Percentiles rank a stretch among this genome's conserved stretches.
phyloP scores from a whole-genome alignment of 306 rosid species.

The Datisca glomerata region DNA sequence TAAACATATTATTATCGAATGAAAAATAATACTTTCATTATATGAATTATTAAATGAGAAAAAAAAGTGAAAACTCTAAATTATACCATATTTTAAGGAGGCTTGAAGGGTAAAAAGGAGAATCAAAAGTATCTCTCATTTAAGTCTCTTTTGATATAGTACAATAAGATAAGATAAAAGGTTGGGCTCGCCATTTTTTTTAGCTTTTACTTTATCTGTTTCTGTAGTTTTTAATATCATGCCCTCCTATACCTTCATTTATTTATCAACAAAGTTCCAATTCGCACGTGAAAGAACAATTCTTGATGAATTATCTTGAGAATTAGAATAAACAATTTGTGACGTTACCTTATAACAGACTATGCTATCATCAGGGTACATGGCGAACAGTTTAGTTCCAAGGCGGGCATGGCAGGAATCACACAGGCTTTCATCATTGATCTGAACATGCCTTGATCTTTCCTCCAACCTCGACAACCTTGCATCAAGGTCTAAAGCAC shows the following conservation, averaged over 20 bases:
- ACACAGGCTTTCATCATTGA: conserved; percentile 90
- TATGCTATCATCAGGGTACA: conserved; percentile 93
- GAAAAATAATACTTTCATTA: no score
- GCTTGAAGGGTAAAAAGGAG: no score
- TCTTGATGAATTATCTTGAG: background rate
- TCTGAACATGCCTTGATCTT: conserved; percentile 87
- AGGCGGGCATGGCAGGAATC: conserved; percentile 96
- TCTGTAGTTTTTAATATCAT: no score
- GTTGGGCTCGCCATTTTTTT: background rate
- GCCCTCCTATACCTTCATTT: no score
- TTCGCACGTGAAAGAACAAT: background rate
- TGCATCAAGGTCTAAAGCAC: conserved; percentile 84
- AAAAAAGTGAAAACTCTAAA: no score
- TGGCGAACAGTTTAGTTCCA: conserved; percentile 92
- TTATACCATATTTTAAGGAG: no score
- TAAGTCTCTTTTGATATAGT: no score
- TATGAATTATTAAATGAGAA: no score
- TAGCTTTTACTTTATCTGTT: no score
- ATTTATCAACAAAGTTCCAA: background rate
- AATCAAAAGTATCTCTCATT: no score
- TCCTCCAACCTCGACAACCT: conserved; percentile 90
- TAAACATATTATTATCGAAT: no score
- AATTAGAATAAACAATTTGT: conserved; percentile 7
- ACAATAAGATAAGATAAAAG: no score
- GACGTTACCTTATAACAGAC: conserved; percentile 92